Base-by-base conservation (phyloP, 2,329 filamentous ascomycete species). In the Hypomyces perniciosus region DNA sequence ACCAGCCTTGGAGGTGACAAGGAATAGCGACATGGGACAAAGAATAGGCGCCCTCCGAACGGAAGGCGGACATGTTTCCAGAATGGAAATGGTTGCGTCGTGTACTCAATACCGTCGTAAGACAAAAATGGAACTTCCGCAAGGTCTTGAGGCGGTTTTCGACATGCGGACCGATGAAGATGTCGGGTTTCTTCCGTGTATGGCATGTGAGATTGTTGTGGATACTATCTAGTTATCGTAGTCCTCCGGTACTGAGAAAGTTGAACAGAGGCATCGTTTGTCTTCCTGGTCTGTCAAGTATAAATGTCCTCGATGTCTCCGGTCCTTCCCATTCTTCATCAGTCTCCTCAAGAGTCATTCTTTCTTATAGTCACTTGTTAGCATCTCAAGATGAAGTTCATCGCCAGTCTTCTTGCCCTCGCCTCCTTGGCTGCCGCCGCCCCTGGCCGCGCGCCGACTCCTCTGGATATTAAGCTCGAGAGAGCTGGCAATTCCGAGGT, bases 401-500 rank as follows among this genome's bases (percentile, higher is more conserved):
- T 71, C 56, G 45, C 62, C 37, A 59, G 62, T 52, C 44, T 72
- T 53, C 59, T 65, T 39, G 61, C 68, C 41, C 53, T 72, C 51
- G 67, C 65, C 52, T 61, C 68, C 45, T 45, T 69, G 51, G 69
- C 64, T 43, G 64, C 63, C 47, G 69, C 68, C 52, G 61, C 65
- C 37, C 65, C 68, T 34, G 62, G 43, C 54, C 71, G 66, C 61
- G 73, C 59, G 60, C 69, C 60, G 60, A 68, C 54, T 3, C 69
- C 72, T 48, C 62, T 76, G 45, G 65, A 72, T 20, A 71, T 76
- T 53, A 65, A 73, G 60, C 69, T 79, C 50, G 65, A 75, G 62
- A 67, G 73, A 57, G 62, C 71, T 26, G 74, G 72, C 52, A 80
- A 80, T 66, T 73, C 76, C n/a, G 69, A 68, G 48, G 69, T 81